These are phyloP conservation scores for Globisporangium radiosum DNA, from an alignment of 352 stramenopile genomes.

Conservation along the genomic window DNA sequence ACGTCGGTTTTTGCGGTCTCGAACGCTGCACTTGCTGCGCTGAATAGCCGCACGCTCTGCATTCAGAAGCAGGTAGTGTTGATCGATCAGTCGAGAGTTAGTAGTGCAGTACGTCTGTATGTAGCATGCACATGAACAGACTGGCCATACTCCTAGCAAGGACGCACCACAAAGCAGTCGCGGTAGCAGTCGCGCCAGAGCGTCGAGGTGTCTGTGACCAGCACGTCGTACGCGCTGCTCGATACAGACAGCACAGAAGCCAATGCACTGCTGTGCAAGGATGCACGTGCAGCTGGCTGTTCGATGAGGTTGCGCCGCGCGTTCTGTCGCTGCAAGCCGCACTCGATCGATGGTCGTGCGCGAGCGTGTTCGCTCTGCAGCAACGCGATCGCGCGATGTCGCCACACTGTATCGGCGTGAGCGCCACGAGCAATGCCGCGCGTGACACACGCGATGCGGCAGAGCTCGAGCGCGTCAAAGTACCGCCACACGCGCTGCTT, in stretches of 20 bases:
- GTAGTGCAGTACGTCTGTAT: no score
- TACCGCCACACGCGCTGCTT: constrained; percentile 56
- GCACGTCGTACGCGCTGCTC: background rate
- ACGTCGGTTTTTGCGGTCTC: constrained; percentile 26
- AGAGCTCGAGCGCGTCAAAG: constrained; percentile 44
- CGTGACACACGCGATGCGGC: constrained; percentile 33
- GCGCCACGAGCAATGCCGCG: constrained; percentile 26
- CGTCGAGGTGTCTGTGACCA: constrained; percentile 13
- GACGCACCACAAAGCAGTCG: constrained; percentile 38
- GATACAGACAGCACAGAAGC: no score
- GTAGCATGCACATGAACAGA: background rate
- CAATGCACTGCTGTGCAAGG: background rate
- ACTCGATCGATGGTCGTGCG: constrained; percentile 10
- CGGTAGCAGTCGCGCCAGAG: constrained; percentile 56
- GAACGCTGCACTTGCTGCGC: constrained; percentile 28
- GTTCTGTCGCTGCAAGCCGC: constrained; percentile 24
- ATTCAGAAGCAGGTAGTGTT: background rate
- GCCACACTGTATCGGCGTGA: constrained; percentile 30
- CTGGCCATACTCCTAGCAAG: background rate
- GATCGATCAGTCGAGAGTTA: no score
- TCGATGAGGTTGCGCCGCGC: constrained; percentile 23
- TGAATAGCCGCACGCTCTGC: constrained; percentile 28
- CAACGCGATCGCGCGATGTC: constrained; percentile 21
- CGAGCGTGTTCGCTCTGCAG: constrained; percentile 17
- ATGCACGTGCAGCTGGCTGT: background rate